Percentiles rank a stretch among this genome's conserved stretches.
Evolutionary conservation across 2,329 filamentous ascomycete species (phyloP).

Genomic region (Fonsecaea multimorphosa): DNA sequence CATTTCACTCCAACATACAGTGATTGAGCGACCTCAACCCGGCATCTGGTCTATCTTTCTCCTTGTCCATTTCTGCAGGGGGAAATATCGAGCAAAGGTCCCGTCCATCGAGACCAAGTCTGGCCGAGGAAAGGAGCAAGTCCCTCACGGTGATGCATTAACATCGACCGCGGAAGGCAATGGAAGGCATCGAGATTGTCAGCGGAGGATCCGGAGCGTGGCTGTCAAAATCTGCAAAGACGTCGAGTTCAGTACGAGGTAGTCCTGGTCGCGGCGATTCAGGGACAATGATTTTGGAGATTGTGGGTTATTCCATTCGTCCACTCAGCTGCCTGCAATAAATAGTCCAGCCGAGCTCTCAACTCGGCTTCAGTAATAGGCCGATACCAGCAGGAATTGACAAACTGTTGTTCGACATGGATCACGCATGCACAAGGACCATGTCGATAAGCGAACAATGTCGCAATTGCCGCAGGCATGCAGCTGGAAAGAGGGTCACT

Average conservation of each 20-base stretch:
- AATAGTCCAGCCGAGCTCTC: not conserved
- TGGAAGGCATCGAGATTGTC: slow-evolving; percentile 5
- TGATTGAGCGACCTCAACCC: slow-evolving; percentile 81
- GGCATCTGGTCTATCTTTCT: slow-evolving; percentile 59
- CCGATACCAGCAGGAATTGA: not conserved
- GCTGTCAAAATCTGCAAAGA: not conserved
- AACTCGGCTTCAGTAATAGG: not conserved
- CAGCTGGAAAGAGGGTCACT: not conserved
- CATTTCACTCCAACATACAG: slow-evolving; percentile 55
- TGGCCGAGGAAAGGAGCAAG: slow-evolving; percentile 1
- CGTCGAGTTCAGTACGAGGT: not conserved
- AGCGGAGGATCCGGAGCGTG: not conserved
- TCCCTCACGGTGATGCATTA: slow-evolving; percentile 11
- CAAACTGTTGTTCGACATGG: slow-evolving; percentile 16
- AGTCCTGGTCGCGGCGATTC: slow-evolving; percentile 19
- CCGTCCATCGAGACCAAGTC: slow-evolving; percentile 27
- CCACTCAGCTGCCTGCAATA: not conserved
- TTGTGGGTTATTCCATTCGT: slow-evolving; percentile 7
- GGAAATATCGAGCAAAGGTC: not conserved
- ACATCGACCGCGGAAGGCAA: slow-evolving; percentile 11
- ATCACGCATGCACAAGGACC: slow-evolving; percentile 14
- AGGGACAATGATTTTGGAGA: slow-evolving; percentile 19
- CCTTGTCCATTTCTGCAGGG: slow-evolving; percentile 46
- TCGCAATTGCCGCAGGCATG: slow-evolving; percentile 3
- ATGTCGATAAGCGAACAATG: slow-evolving; percentile 16